Conservation (phyloP, 2,329 filamentous ascomycete species). For the Sarocladium kiliense region DNA sequence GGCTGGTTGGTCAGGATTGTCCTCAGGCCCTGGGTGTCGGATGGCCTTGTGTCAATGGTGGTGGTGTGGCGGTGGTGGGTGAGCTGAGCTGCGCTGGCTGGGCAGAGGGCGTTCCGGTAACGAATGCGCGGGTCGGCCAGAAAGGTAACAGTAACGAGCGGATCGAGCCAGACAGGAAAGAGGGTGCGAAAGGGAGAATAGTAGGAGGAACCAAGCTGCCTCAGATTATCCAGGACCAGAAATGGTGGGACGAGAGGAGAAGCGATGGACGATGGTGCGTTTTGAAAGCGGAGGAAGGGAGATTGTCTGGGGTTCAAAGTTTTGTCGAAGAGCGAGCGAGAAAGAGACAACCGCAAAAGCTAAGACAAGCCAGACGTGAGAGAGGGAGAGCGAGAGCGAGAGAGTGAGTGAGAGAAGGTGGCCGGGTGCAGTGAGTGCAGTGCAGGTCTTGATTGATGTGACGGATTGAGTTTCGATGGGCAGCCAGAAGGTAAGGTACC, state of each 20-base stretch:
- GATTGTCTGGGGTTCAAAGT: constrained; percentile 6
- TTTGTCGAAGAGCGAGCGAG: not conserved
- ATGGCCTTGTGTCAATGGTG: not conserved
- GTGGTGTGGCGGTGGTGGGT: not conserved
- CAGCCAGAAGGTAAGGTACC: too few species aligned
- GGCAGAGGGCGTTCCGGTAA: not conserved
- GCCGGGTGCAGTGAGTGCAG: not conserved
- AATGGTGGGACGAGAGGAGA: constrained; percentile 47
- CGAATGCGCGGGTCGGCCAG: not conserved
- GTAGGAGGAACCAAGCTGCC: not conserved
- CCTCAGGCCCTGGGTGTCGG: not conserved
- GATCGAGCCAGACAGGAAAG: not conserved
- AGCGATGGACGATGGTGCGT: constrained; percentile 27
- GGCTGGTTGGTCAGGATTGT: constrained; percentile 4
- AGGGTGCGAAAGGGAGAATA: not conserved
- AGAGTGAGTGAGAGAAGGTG: not conserved
- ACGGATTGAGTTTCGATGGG: constrained; percentile 3
- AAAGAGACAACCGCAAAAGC: not conserved
- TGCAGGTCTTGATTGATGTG: not conserved
- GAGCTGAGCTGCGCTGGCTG: not conserved
- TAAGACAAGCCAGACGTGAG: not conserved
- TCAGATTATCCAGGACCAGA: constrained; percentile 18
- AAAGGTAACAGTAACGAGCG: constrained; percentile 1
- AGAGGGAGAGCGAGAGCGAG: not conserved
- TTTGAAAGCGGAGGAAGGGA: constrained; percentile 8